A percentile compares a stretch with the other conserved stretches of the same genome.
Conservation (phyloP, 1,139 yeast genomes). For the Kodamaea sp. region DNA sequence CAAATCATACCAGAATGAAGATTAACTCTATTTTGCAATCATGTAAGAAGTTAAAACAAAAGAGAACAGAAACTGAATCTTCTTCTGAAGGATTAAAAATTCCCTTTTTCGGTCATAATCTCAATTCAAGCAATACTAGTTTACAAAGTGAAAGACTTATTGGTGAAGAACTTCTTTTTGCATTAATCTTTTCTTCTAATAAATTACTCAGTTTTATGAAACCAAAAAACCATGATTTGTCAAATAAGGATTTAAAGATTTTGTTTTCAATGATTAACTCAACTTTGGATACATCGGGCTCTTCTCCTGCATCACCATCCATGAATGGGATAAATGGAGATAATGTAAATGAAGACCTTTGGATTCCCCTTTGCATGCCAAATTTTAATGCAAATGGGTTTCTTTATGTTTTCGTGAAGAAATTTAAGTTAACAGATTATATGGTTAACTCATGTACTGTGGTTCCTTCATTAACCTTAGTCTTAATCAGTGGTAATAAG, state of each 20-base stretch:
- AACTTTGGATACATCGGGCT: slow-evolving; percentile 19
- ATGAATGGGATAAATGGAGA: slow-evolving; percentile 6
- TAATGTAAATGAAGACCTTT: slow-evolving; percentile 58
- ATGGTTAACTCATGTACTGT: slow-evolving; percentile 7
- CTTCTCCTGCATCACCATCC: slow-evolving; percentile 6
- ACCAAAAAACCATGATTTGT: slow-evolving; percentile 33
- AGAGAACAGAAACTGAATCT: background rate
- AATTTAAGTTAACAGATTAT: slow-evolving; percentile 37
- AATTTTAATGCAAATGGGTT: slow-evolving; percentile 87
- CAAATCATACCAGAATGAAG: slow-evolving; percentile 33
- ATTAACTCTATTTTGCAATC: slow-evolving; percentile 27
- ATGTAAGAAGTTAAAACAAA: slow-evolving; percentile 20
- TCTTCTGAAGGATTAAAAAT: slow-evolving; percentile 2
- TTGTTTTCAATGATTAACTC: slow-evolving; percentile 30
- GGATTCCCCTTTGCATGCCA: slow-evolving; percentile 94
- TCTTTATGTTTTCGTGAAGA: slow-evolving; percentile 72
- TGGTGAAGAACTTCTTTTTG: slow-evolving; percentile 35
- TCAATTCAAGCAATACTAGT: background rate
- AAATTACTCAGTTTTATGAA: slow-evolving; percentile 30
- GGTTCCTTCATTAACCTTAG: slow-evolving; percentile 43
- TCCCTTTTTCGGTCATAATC: slow-evolving; percentile 7
- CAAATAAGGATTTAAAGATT: slow-evolving; percentile 31
- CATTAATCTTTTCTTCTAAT: slow-evolving; percentile 22
- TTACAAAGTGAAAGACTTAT: slow-evolving; percentile 4
- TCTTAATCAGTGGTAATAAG: slow-evolving; percentile 77